Percentiles rank a stretch among this genome's conserved stretches.
Evolutionary conservation across 2,329 filamentous ascomycete genomes (phyloP).

Genomic region (Phaeoacremonium minimum): DNA sequence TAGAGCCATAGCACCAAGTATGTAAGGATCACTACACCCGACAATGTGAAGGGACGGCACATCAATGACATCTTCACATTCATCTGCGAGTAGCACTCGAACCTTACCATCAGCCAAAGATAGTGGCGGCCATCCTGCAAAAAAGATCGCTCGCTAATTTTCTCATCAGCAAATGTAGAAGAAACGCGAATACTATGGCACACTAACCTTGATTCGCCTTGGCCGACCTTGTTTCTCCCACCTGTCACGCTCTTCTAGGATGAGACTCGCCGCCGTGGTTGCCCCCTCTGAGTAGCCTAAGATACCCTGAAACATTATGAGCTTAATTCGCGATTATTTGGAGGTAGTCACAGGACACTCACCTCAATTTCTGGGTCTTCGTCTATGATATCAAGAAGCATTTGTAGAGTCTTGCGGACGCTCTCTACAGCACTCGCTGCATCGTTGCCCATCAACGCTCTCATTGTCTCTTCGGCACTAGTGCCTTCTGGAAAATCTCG

Average conservation of each 20-base stretch:
- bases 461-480: slow-evolving; percentile 50
- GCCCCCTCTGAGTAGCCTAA: slow-evolving; percentile 10
- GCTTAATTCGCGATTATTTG: no score
- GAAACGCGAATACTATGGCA: neutral
- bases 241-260: slow-evolving; percentile 9
- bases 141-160: slow-evolving; percentile 38
- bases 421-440: slow-evolving; percentile 29
- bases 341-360: neutral
- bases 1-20: slow-evolving; percentile 3
- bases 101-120: slow-evolving; percentile 22
- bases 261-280: slow-evolving; percentile 6
- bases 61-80: slow-evolving; percentile 30
- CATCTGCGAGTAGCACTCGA: slow-evolving; percentile 25
- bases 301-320: slow-evolving; percentile 6
- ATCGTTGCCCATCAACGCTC: slow-evolving; percentile 37
- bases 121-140: slow-evolving; percentile 39
- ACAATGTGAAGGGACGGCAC: slow-evolving; percentile 35
- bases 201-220: slow-evolving; percentile 27
- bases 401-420: slow-evolving; percentile 25
- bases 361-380: slow-evolving; percentile 6
- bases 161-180: slow-evolving; percentile 2
- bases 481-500: slow-evolving; percentile 43
- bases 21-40: slow-evolving; percentile 26
- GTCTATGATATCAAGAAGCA: slow-evolving; percentile 14
- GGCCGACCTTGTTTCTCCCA: slow-evolving; percentile 19